Evolutionary conservation across 169 alveolate genomes (phyloP).

Genomic region (Plasmodium inui): DNA sequence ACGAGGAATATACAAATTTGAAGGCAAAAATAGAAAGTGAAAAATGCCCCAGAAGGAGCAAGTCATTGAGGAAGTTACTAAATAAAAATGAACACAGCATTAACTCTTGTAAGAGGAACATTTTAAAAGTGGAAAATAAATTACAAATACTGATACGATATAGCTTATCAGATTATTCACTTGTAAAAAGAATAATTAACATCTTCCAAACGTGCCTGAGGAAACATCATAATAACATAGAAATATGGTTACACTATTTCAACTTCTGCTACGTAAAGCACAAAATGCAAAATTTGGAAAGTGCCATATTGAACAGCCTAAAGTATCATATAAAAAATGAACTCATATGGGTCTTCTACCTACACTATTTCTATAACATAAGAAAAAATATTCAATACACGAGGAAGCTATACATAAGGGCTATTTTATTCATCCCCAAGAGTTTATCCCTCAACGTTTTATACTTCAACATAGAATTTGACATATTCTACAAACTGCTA

Average conservation of each 20-base stretch:
- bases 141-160: conserved; percentile 21
- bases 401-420: conserved; percentile 65
- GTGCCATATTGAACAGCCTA: conserved; percentile 38
- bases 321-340: conserved; percentile 63
- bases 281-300: conserved; percentile 30
- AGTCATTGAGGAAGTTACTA: conserved; percentile 9
- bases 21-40: conserved; percentile 15
- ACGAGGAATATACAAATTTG: conserved; percentile 1
- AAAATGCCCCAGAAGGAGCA: conserved; percentile 12
- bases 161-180: conserved; percentile 39
- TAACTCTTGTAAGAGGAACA: conserved; percentile 16
- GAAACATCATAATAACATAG: conserved; percentile 51
- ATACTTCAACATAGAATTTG: conserved; percentile 47
- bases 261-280: conserved; percentile 39
- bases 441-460: conserved; percentile 19
- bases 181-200: conserved; percentile 49
- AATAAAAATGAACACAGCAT: conserved; percentile 25
- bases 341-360: conserved; percentile 38
- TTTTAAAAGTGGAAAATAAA: conserved; percentile 47
- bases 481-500: conserved; percentile 34
- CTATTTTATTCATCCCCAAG: conserved; percentile 31
- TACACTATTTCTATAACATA: conserved; percentile 39
- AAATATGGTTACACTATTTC: conserved; percentile 58
- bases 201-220: conserved; percentile 42
- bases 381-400: conserved; percentile 44